phyloP scores from a whole-genome alignment of 2,329 filamentous ascomycete genomes.

The Aspergillus ruber region DNA sequence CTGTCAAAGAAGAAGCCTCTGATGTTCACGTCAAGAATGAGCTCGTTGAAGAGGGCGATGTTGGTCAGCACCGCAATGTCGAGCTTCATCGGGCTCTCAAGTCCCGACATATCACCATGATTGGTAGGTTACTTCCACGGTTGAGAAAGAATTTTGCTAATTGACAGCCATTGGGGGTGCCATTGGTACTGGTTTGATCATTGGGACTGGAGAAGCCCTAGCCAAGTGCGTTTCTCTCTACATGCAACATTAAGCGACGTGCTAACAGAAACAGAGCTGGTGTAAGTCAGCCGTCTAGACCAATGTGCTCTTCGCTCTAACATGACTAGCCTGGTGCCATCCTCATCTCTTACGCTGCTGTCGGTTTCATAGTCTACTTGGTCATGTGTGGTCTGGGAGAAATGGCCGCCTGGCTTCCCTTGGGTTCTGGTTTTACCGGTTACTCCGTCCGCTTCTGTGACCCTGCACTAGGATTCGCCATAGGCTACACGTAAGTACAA shows the following conservation, averaged over 20 bases:
- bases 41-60: slow-evolving; percentile 6
- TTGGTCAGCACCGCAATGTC: slow-evolving; percentile 16
- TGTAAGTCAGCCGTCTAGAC: slow-evolving; percentile 19
- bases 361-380: slow-evolving; percentile 60
- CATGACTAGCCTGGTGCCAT: slow-evolving; percentile 31
- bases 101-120: slow-evolving; percentile 38
- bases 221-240: slow-evolving; percentile 23
- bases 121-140: slow-evolving; percentile 20
- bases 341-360: slow-evolving; percentile 39
- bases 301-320: slow-evolving; percentile 4
- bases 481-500: slow-evolving; percentile 60
- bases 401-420: slow-evolving; percentile 77
- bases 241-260: background rate
- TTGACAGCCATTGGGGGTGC: slow-evolving; percentile 37
- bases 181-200: slow-evolving; percentile 39
- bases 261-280: slow-evolving; percentile 26
- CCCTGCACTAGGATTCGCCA: slow-evolving; percentile 70
- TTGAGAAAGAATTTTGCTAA: background rate
- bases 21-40: slow-evolving; percentile 14
- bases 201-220: slow-evolving; percentile 33
- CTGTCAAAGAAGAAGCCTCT: slow-evolving; percentile 13
- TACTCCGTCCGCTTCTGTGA: slow-evolving; percentile 76
- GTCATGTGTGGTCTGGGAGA: slow-evolving; percentile 78
- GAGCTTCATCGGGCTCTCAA: slow-evolving; percentile 38
- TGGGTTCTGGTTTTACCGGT: slow-evolving; percentile 72